Percentiles rank a stretch among this genome's conserved stretches.
phyloP scores from a whole-genome alignment of 257 asterid genomes.

The Penstemon newberryi region DNA sequence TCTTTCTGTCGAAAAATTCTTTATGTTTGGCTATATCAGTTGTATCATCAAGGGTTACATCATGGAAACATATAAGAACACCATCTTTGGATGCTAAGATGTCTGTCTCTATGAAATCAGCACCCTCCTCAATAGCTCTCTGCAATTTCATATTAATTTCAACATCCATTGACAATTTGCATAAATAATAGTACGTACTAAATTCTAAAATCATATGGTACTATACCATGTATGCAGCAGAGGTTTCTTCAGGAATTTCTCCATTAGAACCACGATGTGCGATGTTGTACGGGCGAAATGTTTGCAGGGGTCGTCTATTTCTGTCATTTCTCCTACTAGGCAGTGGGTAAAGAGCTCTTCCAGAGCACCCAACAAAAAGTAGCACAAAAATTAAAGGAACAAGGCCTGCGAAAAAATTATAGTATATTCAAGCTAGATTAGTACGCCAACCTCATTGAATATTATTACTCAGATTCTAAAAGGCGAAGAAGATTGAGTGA shows the following conservation, averaged over 20 bases:
- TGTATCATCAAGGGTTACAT: conserved; percentile 64
- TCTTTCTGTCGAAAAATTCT: conserved; percentile 62
- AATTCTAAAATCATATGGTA: neutral
- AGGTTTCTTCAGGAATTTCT: conserved; percentile 95
- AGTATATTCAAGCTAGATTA: too few relatives aligned
- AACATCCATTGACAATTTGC: too few relatives aligned
- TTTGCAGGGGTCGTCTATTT: conserved; percentile 70
- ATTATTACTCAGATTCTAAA: too few relatives aligned
- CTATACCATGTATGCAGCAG: conserved; percentile 77
- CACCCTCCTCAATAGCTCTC: conserved; percentile 97
- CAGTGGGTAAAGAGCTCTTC: conserved; percentile 85
- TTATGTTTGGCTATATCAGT: conserved; percentile 72
- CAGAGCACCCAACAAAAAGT: conserved; percentile 66
- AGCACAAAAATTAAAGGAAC: conserved; percentile 57
- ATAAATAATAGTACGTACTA: neutral
- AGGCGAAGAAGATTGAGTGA: too few relatives aligned
- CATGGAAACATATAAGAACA: conserved; percentile 80
- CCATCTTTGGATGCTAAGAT: conserved; percentile 87
- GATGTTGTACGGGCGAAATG: conserved; percentile 84
- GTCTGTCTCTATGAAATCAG: conserved; percentile 95
- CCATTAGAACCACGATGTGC: conserved; percentile 99
- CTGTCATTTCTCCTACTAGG: conserved; percentile 88
- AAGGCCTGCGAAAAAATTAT: conserved; percentile 48
- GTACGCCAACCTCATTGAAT: too few relatives aligned
- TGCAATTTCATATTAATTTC: conserved; percentile 39